Conservation (phyloP, 176 grass and related monocot species). For the Thinopyrum elongatum region DNA sequence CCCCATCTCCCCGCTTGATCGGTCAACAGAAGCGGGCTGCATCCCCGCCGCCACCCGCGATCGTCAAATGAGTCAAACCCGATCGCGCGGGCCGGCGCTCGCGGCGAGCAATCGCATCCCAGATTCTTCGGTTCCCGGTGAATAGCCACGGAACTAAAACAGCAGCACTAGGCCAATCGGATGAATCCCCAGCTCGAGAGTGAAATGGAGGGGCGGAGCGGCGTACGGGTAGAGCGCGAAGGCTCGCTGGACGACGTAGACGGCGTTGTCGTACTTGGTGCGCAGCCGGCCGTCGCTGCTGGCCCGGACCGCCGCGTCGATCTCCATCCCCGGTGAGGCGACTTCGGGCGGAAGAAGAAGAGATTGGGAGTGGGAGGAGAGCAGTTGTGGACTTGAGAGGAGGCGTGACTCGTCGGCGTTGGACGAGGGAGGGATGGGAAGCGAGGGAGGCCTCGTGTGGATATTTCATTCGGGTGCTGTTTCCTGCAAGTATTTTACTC, state of each 20-base stretch:
- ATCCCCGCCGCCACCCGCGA: neutral
- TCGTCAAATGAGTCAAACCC: neutral
- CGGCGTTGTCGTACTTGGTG: constrained; percentile 81
- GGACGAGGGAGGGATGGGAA: neutral
- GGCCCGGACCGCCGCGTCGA: constrained; percentile 72
- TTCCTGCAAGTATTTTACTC: constrained; percentile 6
- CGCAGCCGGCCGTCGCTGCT: constrained; percentile 74
- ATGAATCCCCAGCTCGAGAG: neutral
- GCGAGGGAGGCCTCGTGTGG: constrained; percentile 7
- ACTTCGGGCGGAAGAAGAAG: neutral
- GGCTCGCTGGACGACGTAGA: constrained; percentile 94
- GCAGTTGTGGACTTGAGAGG: constrained; percentile 22
- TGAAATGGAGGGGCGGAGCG: neutral
- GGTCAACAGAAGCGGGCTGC: neutral
- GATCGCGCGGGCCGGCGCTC: constrained; percentile 20
- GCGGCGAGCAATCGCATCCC: neutral
- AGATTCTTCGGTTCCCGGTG: constrained; percentile 18
- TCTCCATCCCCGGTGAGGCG: constrained; percentile 66
- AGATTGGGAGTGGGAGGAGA: neutral
- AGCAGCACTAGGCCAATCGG: neutral
- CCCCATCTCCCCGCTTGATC: neutral
- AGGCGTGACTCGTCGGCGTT: constrained; percentile 12
- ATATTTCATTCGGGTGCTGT: constrained; percentile 20
- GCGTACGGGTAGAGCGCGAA: constrained; percentile 94
- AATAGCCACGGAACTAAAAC: neutral